phyloP scores from a whole-genome alignment of 805 yeast species.

The Blastobotrys terrestris region DNA sequence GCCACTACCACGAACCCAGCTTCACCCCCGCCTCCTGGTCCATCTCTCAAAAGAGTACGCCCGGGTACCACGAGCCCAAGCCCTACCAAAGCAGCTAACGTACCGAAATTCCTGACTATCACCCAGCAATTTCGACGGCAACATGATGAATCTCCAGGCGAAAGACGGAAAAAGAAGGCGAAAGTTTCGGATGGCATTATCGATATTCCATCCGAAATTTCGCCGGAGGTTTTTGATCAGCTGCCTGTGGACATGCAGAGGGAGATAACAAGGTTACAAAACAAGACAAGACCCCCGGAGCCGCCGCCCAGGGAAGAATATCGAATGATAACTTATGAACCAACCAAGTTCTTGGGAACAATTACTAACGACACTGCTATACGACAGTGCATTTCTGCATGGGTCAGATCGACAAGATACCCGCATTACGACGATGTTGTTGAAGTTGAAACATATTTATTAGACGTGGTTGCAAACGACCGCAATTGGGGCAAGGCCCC shows the following conservation, averaged over 20 bases:
- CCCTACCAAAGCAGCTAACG: neutral
- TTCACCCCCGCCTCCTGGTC: neutral
- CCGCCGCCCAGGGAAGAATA: neutral
- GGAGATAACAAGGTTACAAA: conserved; percentile 40
- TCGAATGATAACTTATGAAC: conserved; percentile 10
- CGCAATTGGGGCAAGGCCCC: conserved; percentile 23
- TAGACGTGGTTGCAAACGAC: conserved; percentile 26
- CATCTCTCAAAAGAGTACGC: neutral
- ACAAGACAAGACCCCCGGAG: neutral
- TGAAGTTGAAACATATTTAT: conserved; percentile 33
- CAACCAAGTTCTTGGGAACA: conserved; percentile 32
- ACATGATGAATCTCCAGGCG: neutral
- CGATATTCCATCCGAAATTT: conserved; percentile 34
- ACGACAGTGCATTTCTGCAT: conserved; percentile 28
- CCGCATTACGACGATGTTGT: conserved; percentile 39
- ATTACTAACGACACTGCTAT: conserved; percentile 32
- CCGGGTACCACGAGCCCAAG: neutral
- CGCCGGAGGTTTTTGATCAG: conserved; percentile 56
- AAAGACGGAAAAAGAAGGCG: conserved; percentile 1
- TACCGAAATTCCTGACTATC: neutral
- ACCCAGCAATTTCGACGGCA: neutral
- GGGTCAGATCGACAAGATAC: conserved; percentile 28
- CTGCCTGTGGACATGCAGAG: conserved; percentile 60
- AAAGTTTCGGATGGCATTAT: neutral
- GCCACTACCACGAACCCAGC: too few relatives aligned